Conservation (phyloP, 2,329 filamentous ascomycete species). For the Camillea tinctor region DNA sequence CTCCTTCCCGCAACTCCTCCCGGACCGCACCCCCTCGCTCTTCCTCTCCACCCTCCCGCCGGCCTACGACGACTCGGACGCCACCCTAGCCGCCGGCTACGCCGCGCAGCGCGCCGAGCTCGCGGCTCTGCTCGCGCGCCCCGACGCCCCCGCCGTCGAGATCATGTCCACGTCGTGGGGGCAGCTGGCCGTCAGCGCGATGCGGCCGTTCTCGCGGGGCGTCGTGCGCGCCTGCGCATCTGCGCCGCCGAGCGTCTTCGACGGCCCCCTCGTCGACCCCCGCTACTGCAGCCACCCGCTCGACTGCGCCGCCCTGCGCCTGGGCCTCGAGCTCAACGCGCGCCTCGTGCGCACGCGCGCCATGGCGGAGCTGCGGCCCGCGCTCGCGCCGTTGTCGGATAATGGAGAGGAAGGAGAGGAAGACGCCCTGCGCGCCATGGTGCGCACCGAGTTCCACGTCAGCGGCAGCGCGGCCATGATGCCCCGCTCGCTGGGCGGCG, state of each 20-base stretch:
- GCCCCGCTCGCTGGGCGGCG: slow-evolving; percentile 41
- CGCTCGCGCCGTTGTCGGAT: too few relatives aligned
- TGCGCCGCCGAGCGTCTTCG: slow-evolving; percentile 34
- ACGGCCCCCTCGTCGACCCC: slow-evolving; percentile 41
- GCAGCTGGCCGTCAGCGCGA: slow-evolving; percentile 31
- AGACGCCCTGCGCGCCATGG: slow-evolving; percentile 17
- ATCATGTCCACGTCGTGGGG: slow-evolving; percentile 34
- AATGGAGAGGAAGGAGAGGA: slow-evolving; percentile 23
- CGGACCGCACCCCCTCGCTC: slow-evolving; percentile 11
- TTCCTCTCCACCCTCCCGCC: slow-evolving; percentile 18
- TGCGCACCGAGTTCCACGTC: slow-evolving; percentile 44
- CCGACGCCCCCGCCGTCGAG: slow-evolving; percentile 26
- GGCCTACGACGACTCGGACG: slow-evolving; percentile 25
- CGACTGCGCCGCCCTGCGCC: slow-evolving; percentile 33
- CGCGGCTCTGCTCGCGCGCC: slow-evolving; percentile 21
- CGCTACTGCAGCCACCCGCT: slow-evolving; percentile 43
- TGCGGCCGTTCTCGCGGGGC: slow-evolving; percentile 46
- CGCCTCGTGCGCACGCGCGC: slow-evolving; percentile 25
- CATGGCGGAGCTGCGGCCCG: slow-evolving; percentile 25
- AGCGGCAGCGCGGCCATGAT: slow-evolving; percentile 45
- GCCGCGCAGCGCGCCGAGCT: slow-evolving; percentile 22
- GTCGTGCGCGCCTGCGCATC: slow-evolving; percentile 37
- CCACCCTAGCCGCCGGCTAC: slow-evolving; percentile 25
- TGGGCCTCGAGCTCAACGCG: slow-evolving; percentile 26
- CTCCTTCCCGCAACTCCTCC: too few relatives aligned